Percentiles rank a stretch among this genome's conserved stretches.
phyloP scores from a whole-genome alignment of 2,329 filamentous ascomycete species.

The Bipolaris bicolor region DNA sequence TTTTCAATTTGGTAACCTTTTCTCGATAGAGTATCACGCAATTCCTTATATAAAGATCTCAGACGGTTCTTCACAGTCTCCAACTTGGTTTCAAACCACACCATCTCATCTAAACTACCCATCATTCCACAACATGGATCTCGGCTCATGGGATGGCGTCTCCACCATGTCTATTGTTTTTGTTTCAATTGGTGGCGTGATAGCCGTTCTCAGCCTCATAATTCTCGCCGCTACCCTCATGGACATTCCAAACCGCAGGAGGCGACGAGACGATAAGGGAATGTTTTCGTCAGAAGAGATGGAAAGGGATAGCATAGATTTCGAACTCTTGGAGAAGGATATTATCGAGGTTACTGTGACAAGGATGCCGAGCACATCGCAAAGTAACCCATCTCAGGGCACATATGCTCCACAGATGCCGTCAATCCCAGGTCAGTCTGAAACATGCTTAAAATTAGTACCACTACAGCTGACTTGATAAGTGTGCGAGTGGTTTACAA shows the following conservation, averaged over 20 bases:
- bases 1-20: not conserved
- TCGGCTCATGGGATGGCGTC: conserved; percentile 11
- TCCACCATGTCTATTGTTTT: conserved; percentile 17
- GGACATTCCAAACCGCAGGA: conserved; percentile 20
- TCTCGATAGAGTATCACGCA: not conserved
- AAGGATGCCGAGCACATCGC: not conserved
- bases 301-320: conserved; percentile 14
- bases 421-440: conserved; percentile 14
- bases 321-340: conserved; percentile 13
- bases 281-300: conserved; percentile 14
- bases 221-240: conserved; percentile 15
- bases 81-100: not conserved
- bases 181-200: conserved; percentile 18
- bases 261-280: conserved; percentile 7
- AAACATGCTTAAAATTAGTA: conserved; percentile 8
- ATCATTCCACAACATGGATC: not conserved
- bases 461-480: conserved; percentile 4
- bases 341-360: conserved; percentile 4
- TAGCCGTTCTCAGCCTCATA: conserved; percentile 16
- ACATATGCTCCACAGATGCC: conserved; percentile 6
- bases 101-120: not conserved
- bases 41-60: not conserved
- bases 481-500: not conserved
- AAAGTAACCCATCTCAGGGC: not conserved
- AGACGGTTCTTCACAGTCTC: too few relatives aligned